A percentile compares a stretch with the other conserved stretches of the same genome.
These are phyloP conservation scores for Fusarium guadeloupense DNA, from an alignment of 2,329 filamentous ascomycete species.

Conservation along the genomic window DNA sequence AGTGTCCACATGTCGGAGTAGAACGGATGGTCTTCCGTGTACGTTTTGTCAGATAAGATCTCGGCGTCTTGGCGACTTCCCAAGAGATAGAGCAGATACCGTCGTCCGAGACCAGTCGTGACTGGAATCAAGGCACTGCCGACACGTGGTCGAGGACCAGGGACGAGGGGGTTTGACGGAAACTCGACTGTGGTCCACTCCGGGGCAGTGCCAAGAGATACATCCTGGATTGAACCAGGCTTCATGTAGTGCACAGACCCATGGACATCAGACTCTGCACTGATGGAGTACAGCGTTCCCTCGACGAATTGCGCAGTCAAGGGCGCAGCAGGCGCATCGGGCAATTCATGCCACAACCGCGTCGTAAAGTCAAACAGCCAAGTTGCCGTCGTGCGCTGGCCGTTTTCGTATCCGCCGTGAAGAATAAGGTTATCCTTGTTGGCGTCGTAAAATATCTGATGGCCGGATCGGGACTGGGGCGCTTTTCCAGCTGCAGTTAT, in stretches of 20 bases:
- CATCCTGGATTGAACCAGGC: constrained; percentile 6
- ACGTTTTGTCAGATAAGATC: constrained; percentile 8
- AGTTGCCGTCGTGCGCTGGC: constrained; percentile 4
- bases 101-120: constrained; percentile 23
- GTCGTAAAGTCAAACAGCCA: constrained; percentile 34
- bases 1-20: constrained; percentile 38
- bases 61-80: constrained; percentile 27
- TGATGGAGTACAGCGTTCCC: constrained; percentile 28
- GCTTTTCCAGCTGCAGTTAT: constrained; percentile 22
- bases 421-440: constrained; percentile 26
- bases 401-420: constrained; percentile 20
- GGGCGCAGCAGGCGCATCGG: constrained; percentile 9
- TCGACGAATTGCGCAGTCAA: constrained; percentile 26
- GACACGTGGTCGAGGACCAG: constrained; percentile 31
- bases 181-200: constrained; percentile 28
- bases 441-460: constrained; percentile 27
- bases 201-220: neutral
- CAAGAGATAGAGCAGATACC: constrained; percentile 30
- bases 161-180: constrained; percentile 20
- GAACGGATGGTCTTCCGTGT: constrained; percentile 17
- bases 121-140: constrained; percentile 23
- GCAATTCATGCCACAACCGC: constrained; percentile 17
- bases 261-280: constrained; percentile 22
- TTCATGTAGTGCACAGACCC: constrained; percentile 29
- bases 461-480: constrained; percentile 3